Base-by-base conservation (phyloP, 192 early-diverging fungal genomes). In the Helicostylum pulchrum region DNA sequence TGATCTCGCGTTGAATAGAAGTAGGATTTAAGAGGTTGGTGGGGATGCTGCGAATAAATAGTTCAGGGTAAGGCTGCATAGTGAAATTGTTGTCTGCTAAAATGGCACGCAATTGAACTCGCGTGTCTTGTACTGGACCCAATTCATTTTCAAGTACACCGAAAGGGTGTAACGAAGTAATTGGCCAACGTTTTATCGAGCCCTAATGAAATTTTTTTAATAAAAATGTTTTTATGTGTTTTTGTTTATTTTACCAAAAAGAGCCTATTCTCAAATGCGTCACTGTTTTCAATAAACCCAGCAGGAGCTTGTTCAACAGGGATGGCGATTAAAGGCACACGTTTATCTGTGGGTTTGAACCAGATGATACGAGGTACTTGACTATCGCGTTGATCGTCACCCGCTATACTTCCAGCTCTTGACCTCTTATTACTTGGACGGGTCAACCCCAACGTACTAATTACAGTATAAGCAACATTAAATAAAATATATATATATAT, bases 281-380 rank as follows among this genome's bases (percentile, higher is more conserved):
- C 45, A 36, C 85, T 83, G 45, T 87, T 76, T 31, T 87, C 80
- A 26, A 90, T 72, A 64, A 88, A 90, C 26, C 89, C 88, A 7
- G 23, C 15, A 1, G 88, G 88, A 5, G 78, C 82, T 57, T 86
- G 71, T 62, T 87, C 85, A 11, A 85, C 78, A 0, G 89, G 83
- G 52, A 94, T 84, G 7, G 84, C 79, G 23, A 92, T 80, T 44
- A 87, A 79, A 11, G 92, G 89, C 3, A 88, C 82, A 14, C 92
- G 83, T 61, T 86, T 85, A 70, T 94, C 92, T 3, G 80, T 87
- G 68, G 92, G 88, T 74, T 87, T 87, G 71, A 94, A 90, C 89
- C 89, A 94, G 14, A 87, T 73, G 48, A 79, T 78, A 21, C 79
- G 71, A 20, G 85, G 78, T 31, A 69, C 69, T n/a, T 75, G 75